Evolutionary conservation across 2,329 filamentous ascomycete species (phyloP), one percentile per base, ranked within the genome.

Genomic region (Colletotrichum sp.): DNA sequence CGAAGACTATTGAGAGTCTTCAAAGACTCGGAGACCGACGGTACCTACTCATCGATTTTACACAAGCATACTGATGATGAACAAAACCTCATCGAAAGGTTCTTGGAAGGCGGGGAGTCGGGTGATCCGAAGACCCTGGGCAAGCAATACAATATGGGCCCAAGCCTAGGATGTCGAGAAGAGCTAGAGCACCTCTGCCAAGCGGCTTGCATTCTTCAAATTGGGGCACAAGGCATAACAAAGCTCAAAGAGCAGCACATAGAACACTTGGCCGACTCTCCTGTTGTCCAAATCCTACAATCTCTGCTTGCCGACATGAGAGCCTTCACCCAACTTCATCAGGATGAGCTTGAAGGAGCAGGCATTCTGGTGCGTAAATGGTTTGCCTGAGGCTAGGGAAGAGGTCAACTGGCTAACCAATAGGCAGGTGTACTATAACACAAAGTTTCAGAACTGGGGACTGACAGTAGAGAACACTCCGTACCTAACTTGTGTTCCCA

Each of bases 391-490:
- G n/a, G 43, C 43, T 28, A 59, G 12, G 24, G 16, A 59, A 28
- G 52, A 57, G 10, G n/a, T 57, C 21, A 16, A 9, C 55, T 36
- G 28, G n/a, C n/a, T 36, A n/a, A 52, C 14, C 39, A 43, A 12
- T 55, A 14, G 13, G n/a, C 30, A 83, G 82, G 81, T 82, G 1
- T 80, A 82, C 70, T 78, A 79, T 34, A 80, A 84, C 57, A 82
- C 80, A 4, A 77, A 80, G 13, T 87, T 86, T 72, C 76, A 83
- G 67, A 88, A 86, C 77, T 88, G 86, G 87, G 86, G 86, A 2
- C 79, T 81, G 24, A 85, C 81, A 2, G 82, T 87, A 7, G 71
- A 81, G 7, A 86, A 87, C 71, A 83, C 80, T 2, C 86, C 87
- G 1, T 80, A 78, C 18, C 83, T 81, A 65, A 88, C 86, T 1